phyloP scores from a whole-genome alignment of 768 basidiomycete genomes.

The Trametes cingulata region DNA sequence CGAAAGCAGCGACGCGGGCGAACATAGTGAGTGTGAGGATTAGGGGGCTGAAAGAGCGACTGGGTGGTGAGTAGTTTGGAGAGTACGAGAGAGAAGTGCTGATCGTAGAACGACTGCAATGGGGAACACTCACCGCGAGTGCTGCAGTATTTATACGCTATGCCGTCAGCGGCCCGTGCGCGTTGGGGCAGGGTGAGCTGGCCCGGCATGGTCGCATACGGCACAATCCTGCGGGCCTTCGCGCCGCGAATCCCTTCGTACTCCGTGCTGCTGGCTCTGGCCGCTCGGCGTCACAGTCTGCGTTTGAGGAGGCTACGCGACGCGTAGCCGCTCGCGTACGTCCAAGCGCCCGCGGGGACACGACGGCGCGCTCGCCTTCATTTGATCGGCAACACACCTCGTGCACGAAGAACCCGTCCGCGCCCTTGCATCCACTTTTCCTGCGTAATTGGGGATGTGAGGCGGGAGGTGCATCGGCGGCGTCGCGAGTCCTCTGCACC shows the following conservation, averaged over 20 bases:
- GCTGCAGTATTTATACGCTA: constrained; percentile 4
- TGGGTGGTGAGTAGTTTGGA: constrained; percentile 12
- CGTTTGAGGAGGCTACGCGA: constrained; percentile 5
- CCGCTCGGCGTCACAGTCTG: constrained; percentile 3
- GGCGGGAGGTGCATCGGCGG: too few relatives aligned
- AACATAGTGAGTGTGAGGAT: constrained; percentile 17
- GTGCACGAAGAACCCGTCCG: constrained; percentile 1
- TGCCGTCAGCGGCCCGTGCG: background rate
- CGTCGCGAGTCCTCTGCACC: too few relatives aligned
- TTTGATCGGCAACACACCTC: constrained; percentile 10
- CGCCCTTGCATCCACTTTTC: background rate
- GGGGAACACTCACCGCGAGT: background rate
- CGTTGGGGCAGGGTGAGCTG: background rate
- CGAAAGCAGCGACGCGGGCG: constrained; percentile 16
- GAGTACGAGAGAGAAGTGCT: constrained; percentile 3
- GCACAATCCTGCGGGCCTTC: background rate
- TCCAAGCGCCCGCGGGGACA: background rate
- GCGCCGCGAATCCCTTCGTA: too few relatives aligned
- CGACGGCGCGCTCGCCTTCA: constrained; percentile 1
- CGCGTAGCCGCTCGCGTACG: constrained; percentile 7
- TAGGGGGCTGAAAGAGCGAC: constrained; percentile 15
- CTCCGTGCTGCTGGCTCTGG: background rate
- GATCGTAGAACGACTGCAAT: constrained; percentile 12
- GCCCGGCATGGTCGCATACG: background rate
- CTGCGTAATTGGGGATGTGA: background rate